Conservation (phyloP, 2,329 filamentous ascomycete species). For the Aspergillus fischeri region DNA sequence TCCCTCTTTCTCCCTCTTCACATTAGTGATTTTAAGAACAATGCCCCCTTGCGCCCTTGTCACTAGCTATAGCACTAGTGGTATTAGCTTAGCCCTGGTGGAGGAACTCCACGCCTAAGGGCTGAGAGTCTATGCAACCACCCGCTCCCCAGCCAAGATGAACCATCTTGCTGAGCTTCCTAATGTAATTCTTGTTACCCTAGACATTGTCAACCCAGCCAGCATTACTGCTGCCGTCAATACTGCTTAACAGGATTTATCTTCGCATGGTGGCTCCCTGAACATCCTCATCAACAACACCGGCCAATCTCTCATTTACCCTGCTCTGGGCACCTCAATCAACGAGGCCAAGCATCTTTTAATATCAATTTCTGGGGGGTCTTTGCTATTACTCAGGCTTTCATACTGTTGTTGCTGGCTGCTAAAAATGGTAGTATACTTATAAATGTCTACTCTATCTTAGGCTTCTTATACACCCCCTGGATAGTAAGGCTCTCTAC, state of each 20-base stretch:
- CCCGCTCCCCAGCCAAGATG: slow-evolving; percentile 28
- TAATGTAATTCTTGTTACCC: slow-evolving; percentile 22
- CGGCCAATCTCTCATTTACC: slow-evolving; percentile 30
- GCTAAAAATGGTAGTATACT: slow-evolving; percentile 9
- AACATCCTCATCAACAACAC: slow-evolving; percentile 44
- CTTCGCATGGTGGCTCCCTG: slow-evolving; percentile 19
- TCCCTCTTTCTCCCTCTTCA: too few species aligned
- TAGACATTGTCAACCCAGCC: slow-evolving; percentile 24
- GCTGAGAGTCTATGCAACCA: slow-evolving; percentile 37
- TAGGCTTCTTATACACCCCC: slow-evolving; percentile 19
- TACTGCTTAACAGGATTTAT: slow-evolving; percentile 6
- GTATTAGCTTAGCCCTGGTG: slow-evolving; percentile 36
- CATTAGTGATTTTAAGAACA: too few species aligned
- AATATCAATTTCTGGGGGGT: slow-evolving; percentile 15
- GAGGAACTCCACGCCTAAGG: slow-evolving; percentile 28
- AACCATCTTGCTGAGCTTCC: slow-evolving; percentile 12
- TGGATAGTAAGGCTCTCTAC: slow-evolving; percentile 20
- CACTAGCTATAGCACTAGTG: slow-evolving; percentile 36
- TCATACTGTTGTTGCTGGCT: slow-evolving; percentile 24
- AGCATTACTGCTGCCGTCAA: slow-evolving; percentile 23
- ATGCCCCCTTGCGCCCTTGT: slow-evolving; percentile 25
- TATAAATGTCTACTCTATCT: slow-evolving; percentile 21
- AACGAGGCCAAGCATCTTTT: slow-evolving; percentile 23
- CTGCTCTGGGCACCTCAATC: slow-evolving; percentile 34
- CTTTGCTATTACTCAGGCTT: slow-evolving; percentile 12